phyloP scores from a whole-genome alignment of 441 rosid species.

The Eugenia klotzschiana region DNA sequence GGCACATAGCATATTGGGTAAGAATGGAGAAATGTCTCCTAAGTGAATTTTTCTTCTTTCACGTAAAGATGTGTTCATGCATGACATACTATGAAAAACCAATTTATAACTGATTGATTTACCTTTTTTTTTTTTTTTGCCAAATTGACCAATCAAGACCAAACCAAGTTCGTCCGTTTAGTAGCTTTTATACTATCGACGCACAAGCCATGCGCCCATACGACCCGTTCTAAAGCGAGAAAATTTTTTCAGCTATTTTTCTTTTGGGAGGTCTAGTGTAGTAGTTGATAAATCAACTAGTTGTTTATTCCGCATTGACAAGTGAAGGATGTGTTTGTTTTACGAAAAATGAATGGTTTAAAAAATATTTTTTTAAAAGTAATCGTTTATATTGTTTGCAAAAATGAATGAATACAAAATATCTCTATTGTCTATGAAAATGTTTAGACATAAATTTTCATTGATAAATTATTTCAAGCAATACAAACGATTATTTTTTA shows the following conservation, averaged over 20 bases:
- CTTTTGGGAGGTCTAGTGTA: background rate
- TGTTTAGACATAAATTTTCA: too few relatives aligned
- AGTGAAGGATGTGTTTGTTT: background rate
- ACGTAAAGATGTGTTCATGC: too few relatives aligned
- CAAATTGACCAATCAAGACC: background rate
- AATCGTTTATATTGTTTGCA: too few relatives aligned
- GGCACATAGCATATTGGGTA: background rate
- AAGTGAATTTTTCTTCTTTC: background rate
- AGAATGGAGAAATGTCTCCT: rapidly evolving
- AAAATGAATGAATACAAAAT: too few relatives aligned
- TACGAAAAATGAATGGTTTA: too few relatives aligned
- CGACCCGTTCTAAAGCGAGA: background rate
- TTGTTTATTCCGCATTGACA: background rate
- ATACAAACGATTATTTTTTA: too few relatives aligned
- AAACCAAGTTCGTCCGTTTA: background rate
- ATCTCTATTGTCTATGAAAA: too few relatives aligned
- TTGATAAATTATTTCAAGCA: too few relatives aligned
- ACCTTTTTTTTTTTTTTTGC: background rate
- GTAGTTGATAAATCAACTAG: background rate
- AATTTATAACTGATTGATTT: background rate
- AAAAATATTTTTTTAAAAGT: too few relatives aligned
- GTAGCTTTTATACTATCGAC: background rate
- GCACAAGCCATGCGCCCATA: background rate
- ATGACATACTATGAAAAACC: background rate
- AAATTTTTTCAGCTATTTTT: background rate